Evolutionary conservation across 2,329 filamentous ascomycete genomes (phyloP).

Genomic region (Colletotrichum sublineola): DNA sequence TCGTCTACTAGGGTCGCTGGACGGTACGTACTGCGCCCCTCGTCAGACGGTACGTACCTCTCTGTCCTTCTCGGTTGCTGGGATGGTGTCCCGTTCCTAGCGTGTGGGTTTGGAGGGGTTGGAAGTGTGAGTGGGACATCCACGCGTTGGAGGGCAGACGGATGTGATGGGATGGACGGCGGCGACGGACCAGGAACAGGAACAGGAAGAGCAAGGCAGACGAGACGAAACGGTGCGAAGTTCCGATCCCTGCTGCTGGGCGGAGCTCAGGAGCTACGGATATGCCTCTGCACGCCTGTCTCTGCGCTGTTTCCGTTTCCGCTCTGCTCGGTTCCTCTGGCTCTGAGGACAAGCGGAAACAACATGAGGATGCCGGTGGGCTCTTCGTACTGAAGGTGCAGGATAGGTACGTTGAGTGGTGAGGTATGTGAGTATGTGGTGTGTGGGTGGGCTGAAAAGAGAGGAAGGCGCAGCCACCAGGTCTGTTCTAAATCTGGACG

Average conservation of each 20-base stretch:
- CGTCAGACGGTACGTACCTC: constrained; percentile 5
- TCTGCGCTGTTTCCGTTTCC: neutral
- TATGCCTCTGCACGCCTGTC: constrained; percentile 42
- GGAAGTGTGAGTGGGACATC: constrained; percentile 23
- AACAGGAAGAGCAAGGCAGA: constrained; percentile 47
- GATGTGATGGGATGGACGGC: constrained; percentile 16
- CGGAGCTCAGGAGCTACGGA: neutral
- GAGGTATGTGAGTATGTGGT: constrained; percentile 10
- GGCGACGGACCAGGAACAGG: constrained; percentile 49
- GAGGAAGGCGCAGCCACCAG: constrained; percentile 53
- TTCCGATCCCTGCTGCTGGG: neutral
- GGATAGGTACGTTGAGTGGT: constrained; percentile 8
- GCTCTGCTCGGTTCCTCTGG: constrained; percentile 53
- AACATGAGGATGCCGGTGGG: constrained; percentile 53
- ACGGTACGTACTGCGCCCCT: constrained; percentile 20
- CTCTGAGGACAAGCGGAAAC: constrained; percentile 55
- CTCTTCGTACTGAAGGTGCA: constrained; percentile 15
- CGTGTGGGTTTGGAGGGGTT: constrained; percentile 32
- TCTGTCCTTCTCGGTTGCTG: constrained; percentile 17
- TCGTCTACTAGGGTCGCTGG: neutral
- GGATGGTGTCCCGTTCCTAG: constrained; percentile 34
- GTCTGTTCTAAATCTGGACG: constrained; percentile 54
- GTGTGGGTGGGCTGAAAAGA: constrained; percentile 33
- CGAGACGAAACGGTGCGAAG: constrained; percentile 48
- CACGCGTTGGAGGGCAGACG: neutral